Conservation (phyloP, 306 rosid genomes). For the Glycine latifolia region DNA sequence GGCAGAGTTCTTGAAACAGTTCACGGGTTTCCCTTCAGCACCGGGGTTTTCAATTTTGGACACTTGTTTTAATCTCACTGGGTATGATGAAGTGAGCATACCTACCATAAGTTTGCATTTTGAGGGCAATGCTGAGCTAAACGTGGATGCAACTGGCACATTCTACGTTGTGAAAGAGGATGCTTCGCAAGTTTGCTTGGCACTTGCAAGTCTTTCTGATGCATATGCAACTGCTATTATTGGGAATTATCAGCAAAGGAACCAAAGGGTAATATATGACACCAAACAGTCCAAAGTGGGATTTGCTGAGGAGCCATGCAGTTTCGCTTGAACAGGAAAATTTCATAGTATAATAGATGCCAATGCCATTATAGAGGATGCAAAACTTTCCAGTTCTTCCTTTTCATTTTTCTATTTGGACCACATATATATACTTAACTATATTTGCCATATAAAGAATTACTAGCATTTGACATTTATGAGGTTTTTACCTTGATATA, state of each 20-base stretch:
- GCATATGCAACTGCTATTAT: conserved; percentile 65
- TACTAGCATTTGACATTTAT: not conserved
- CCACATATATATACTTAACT: conserved; percentile 35
- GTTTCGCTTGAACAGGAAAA: conserved; percentile 53
- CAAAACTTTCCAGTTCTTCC: conserved; percentile 1
- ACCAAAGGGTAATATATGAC: conserved; percentile 88
- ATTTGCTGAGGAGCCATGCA: conserved; percentile 79
- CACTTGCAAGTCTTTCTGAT: conserved; percentile 68
- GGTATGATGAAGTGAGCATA: conserved; percentile 58
- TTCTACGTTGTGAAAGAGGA: conserved; percentile 68
- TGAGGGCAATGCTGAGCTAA: conserved; percentile 68
- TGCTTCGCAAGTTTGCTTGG: conserved; percentile 83
- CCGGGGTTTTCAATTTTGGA: conserved; percentile 76
- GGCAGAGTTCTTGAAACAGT: conserved; percentile 74
- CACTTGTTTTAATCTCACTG: conserved; percentile 80
- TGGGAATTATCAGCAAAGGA: conserved; percentile 91
- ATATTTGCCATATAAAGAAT: conserved; percentile 31
- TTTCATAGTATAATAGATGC: not conserved
- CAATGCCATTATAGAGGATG: conserved; percentile 22
- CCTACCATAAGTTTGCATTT: conserved; percentile 69
- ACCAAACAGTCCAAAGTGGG: conserved; percentile 72
- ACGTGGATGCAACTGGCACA: conserved; percentile 65
- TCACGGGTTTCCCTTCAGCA: conserved; percentile 63
- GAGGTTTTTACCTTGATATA: not conserved
- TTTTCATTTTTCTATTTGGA: conserved; percentile 12